Evolutionary conservation across 331 rosid species (phyloP), one percentile per base, ranked within the genome.

Genomic region (Stylosanthes scabra): DNA sequence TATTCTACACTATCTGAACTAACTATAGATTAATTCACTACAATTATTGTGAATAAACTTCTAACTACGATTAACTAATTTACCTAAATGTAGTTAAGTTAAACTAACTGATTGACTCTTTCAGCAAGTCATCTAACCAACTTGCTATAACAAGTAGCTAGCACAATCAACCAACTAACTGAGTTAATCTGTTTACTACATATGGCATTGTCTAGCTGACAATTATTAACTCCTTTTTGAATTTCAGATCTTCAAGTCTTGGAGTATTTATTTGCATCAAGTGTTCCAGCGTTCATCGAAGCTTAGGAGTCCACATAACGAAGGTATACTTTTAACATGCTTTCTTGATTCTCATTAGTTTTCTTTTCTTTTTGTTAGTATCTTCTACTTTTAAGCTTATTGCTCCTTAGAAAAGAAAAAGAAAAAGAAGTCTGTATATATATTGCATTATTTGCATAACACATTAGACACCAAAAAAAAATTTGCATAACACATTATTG

Each of bases 231-330:
- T 3, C 54, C 9, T 52, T 15, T 31, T 75, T 75, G 47, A 52
- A 63, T 56, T 52, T 73, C 83, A 92, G 97, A 83, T 92, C 96
- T 75, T 72, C 89, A 74, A 92, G 57, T 76, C 78, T 89, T 13
- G 97, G 97, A 74, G 89, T 82, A 68, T 84, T 87, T 64, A 89
- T 92, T 65, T 92, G 97, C 75, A 92, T 92, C 78, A 89, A 89
- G 88, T 92, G 97, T 78, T 92, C 96, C 2, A 96, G 96, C 45
- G 80, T 92, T 68, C 97, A 89, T 72, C 81, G 97, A 84, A 92
- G 96, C 83, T 79, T 92, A 44, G 97, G 97, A 74, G 96, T 89
- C 46, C 97, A 92, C 77, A 80, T 92, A 75, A 83, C 97, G 55
- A 89, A 92, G 97, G 97, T 91, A 76, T 57, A 67, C 42, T 83